phyloP scores from a whole-genome alignment of 2,329 filamentous ascomycete species.

The Cryoendolithus antarcticus region DNA sequence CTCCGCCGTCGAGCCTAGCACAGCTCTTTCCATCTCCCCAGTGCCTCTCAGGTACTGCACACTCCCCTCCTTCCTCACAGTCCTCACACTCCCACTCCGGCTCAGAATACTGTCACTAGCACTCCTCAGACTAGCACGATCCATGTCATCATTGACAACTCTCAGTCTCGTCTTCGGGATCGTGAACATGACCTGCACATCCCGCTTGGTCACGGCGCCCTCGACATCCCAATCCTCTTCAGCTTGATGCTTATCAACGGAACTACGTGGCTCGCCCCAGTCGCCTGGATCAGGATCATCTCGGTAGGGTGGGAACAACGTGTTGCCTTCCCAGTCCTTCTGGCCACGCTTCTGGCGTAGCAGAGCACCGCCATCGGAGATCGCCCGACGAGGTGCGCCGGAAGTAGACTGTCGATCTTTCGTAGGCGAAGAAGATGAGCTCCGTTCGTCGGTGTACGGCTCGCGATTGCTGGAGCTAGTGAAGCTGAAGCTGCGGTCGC shows the following conservation, averaged over 20 bases:
- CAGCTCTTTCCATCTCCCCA: too few relatives aligned
- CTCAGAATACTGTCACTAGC: constrained; percentile 19
- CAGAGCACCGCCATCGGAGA: constrained; percentile 31
- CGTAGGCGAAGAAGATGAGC: constrained; percentile 15
- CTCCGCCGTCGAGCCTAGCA: too few relatives aligned
- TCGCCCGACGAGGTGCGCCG: constrained; percentile 28
- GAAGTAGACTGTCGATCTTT: constrained; percentile 3
- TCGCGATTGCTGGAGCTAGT: constrained; percentile 8
- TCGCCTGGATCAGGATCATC: constrained; percentile 24
- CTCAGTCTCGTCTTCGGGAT: constrained; percentile 75
- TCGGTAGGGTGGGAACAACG: constrained; percentile 16
- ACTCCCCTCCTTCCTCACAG: background rate
- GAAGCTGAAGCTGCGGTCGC: constrained; percentile 20
- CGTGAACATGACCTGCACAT: constrained; percentile 65
- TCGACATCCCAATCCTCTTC: constrained; percentile 41
- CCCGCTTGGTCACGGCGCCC: constrained; percentile 32
- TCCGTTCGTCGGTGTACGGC: constrained; percentile 10
- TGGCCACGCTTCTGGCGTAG: constrained; percentile 28
- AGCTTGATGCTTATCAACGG: constrained; percentile 27
- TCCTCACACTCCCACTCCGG: constrained; percentile 9
- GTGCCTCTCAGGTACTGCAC: too few relatives aligned
- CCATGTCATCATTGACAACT: constrained; percentile 71
- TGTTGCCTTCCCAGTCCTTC: constrained; percentile 24
- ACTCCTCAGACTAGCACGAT: constrained; percentile 25
- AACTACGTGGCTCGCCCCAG: constrained; percentile 18